A percentile compares a stretch with the other conserved stretches of the same genome.
These are phyloP conservation scores for Lyophyllum semitale DNA, from an alignment of 768 basidiomycete species.

Conservation along the genomic window DNA sequence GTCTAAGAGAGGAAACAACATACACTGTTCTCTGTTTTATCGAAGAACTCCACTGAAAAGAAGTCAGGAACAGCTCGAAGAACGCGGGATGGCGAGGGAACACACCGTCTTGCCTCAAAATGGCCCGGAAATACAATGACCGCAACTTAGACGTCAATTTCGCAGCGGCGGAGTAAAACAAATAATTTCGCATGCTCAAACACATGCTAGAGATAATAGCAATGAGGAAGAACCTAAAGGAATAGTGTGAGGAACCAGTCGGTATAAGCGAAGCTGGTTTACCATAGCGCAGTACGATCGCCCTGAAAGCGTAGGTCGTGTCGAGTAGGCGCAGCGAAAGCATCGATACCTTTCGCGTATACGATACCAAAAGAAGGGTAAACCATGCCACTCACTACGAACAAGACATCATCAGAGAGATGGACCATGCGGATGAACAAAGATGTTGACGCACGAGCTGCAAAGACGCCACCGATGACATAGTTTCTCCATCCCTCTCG, in stretches of 20 bases:
- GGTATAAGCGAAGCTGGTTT: slow-evolving; percentile 16
- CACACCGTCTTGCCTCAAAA: slow-evolving; percentile 85
- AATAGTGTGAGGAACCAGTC: slow-evolving; percentile 1
- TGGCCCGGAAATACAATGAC: slow-evolving; percentile 70
- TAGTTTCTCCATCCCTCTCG: slow-evolving; percentile 62
- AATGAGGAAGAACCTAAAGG: slow-evolving; percentile 75
- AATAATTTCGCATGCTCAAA: slow-evolving; percentile 70
- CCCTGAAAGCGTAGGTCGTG: slow-evolving; percentile 52
- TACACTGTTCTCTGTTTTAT: slow-evolving; percentile 81
- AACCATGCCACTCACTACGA: slow-evolving; percentile 58
- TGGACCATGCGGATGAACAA: slow-evolving; percentile 9
- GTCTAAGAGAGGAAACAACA: slow-evolving; percentile 23
- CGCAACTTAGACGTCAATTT: slow-evolving; percentile 72
- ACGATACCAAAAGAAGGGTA: slow-evolving; percentile 76
- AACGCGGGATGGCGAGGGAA: slow-evolving; percentile 12
- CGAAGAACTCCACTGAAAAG: slow-evolving; percentile 77
- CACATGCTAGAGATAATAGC: slow-evolving; percentile 63
- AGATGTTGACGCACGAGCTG: slow-evolving; percentile 40
- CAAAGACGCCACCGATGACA: slow-evolving; percentile 53
- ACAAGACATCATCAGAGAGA: not conserved
- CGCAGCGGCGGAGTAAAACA: slow-evolving; percentile 71
- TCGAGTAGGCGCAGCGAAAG: slow-evolving; percentile 46
- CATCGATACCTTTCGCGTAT: slow-evolving; percentile 62
- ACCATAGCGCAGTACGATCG: slow-evolving; percentile 74
- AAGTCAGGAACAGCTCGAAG: not conserved